phyloP scores from a whole-genome alignment of 495 filamentous ascomycete genomes.

The Podospora anserina region DNA sequence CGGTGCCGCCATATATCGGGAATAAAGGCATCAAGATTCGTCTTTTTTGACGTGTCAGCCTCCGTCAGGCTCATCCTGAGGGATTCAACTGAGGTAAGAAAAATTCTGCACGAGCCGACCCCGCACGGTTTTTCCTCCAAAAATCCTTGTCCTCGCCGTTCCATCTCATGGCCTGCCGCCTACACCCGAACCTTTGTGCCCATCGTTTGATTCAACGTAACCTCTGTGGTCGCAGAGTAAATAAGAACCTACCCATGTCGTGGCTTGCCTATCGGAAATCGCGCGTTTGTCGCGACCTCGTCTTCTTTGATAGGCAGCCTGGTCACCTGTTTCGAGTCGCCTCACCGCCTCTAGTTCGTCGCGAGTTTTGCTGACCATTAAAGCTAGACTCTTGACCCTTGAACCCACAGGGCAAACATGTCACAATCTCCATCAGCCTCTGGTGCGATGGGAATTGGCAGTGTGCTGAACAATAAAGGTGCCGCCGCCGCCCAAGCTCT shows the following conservation, averaged over 20 bases:
- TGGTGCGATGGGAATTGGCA: constrained; percentile 40
- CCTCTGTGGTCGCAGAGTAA: not conserved
- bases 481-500: constrained; percentile 20
- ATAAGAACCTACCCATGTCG: not conserved
- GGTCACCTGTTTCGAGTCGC: constrained; percentile 4
- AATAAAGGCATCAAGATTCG: not conserved
- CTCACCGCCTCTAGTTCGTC: not conserved
- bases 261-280: not conserved
- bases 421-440: constrained; percentile 35
- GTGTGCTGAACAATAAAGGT: constrained; percentile 36
- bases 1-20: not conserved
- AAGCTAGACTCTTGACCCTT: not conserved
- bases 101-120: not conserved
- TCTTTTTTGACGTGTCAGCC: not conserved
- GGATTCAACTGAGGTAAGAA: not conserved
- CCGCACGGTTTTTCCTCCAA: not conserved
- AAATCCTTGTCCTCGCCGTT: not conserved
- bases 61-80: not conserved
- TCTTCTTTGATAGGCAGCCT: not conserved
- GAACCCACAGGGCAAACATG: constrained; percentile 25
- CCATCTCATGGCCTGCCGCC: not conserved
- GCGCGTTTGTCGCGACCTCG: not conserved
- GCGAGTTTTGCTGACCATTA: not conserved
- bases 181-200: not conserved
- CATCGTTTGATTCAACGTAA: not conserved